Conservation (phyloP, 75 land plant species). For the Selaginella moellendorffii region DNA sequence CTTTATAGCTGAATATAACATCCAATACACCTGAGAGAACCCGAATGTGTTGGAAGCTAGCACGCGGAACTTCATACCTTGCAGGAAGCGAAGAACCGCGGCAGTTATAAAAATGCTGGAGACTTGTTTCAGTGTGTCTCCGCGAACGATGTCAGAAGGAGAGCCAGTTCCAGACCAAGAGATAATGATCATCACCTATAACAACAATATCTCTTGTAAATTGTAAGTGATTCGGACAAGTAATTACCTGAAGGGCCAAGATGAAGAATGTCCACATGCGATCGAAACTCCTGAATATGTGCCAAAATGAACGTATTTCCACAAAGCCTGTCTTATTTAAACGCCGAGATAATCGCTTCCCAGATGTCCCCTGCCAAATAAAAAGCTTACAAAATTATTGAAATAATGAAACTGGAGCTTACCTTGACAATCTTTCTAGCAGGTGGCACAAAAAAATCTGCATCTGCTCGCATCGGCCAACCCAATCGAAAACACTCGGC, state of each 20-base stretch:
- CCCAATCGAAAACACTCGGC: background rate
- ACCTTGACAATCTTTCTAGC: background rate
- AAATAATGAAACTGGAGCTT: too few species aligned
- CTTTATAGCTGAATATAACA: slow-evolving; percentile 69
- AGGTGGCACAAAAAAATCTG: slow-evolving; percentile 5
- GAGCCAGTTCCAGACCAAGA: slow-evolving; percentile 57
- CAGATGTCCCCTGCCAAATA: background rate
- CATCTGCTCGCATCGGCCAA: background rate
- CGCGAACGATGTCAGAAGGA: slow-evolving; percentile 36
- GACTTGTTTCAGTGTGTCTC: slow-evolving; percentile 42
- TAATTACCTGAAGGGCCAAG: slow-evolving; percentile 3
- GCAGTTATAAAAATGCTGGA: slow-evolving; percentile 85
- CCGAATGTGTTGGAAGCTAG: too few species aligned
- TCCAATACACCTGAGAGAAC: slow-evolving; percentile 57
- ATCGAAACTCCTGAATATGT: slow-evolving; percentile 7
- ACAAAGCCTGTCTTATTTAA: slow-evolving; percentile 8
- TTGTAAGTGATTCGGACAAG: background rate
- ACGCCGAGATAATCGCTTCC: background rate
- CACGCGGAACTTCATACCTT: slow-evolving; percentile 39
- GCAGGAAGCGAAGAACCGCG: slow-evolving; percentile 51
- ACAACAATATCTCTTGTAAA: background rate
- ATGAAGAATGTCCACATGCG: slow-evolving; percentile 12
- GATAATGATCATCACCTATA: slow-evolving; percentile 71
- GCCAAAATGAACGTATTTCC: slow-evolving; percentile 4
- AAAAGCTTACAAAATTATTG: too few species aligned